These are phyloP conservation scores for Linum trigynum DNA, from an alignment of 345 rosid species.

Conservation along the genomic window DNA sequence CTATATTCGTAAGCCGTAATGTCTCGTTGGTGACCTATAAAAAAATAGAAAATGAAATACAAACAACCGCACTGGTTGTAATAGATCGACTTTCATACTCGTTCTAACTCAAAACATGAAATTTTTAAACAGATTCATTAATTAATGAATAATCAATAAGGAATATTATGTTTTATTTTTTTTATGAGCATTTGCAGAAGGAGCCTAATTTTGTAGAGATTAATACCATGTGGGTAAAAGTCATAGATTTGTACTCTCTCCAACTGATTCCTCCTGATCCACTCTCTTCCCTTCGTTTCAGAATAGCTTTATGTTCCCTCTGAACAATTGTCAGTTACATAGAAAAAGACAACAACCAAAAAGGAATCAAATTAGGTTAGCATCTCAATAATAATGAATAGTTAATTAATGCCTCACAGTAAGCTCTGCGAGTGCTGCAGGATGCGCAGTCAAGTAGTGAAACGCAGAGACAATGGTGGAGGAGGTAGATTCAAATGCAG, in stretches of 20 bases:
- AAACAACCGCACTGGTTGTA: slow-evolving; percentile 1
- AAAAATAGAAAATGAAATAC: slow-evolving; percentile 5
- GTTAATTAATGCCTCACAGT: background rate
- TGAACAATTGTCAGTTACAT: background rate
- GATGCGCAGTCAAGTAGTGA: background rate
- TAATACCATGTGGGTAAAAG: slow-evolving; percentile 31
- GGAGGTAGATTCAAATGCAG: background rate
- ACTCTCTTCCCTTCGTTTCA: slow-evolving; percentile 11
- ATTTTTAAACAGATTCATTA: too few species aligned
- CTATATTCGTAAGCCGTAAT: slow-evolving; percentile 23
- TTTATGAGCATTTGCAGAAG: too few species aligned
- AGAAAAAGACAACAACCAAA: too few species aligned
- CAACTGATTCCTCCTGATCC: slow-evolving; percentile 18
- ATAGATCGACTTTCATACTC: slow-evolving; percentile 9
- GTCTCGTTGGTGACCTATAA: slow-evolving; percentile 39
- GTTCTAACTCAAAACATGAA: background rate
- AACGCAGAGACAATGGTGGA: background rate
- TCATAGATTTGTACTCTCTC: slow-evolving; percentile 44
- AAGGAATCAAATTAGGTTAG: too few species aligned
- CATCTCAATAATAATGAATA: too few species aligned
- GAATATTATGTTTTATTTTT: too few species aligned
- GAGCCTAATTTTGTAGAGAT: too few species aligned
- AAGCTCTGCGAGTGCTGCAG: background rate
- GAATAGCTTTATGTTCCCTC: slow-evolving; percentile 31
- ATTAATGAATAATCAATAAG: too few species aligned